These are phyloP conservation scores for Serendipita sp. DNA, from an alignment of 768 basidiomycete genomes.

Conservation along the genomic window DNA sequence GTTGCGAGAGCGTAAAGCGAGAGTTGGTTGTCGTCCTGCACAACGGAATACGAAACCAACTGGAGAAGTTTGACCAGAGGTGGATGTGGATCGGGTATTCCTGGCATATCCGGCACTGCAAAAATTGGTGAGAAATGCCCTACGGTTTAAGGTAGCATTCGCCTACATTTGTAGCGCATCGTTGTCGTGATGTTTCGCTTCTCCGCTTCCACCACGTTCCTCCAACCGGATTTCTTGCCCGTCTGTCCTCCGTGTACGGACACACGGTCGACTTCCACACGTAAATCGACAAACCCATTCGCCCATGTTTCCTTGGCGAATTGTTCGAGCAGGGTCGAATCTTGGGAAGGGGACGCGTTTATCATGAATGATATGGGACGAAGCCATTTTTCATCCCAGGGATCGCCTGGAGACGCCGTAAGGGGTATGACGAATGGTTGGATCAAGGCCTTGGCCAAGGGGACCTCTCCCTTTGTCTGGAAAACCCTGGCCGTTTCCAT, in stretches of 20 bases:
- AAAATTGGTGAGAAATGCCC: not conserved
- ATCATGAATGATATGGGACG: constrained; percentile 35
- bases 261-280: constrained; percentile 27
- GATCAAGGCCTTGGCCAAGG: not conserved
- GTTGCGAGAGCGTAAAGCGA: constrained; percentile 33
- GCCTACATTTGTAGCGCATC: constrained; percentile 27
- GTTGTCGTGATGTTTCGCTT: constrained; percentile 30
- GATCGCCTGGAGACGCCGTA: constrained; percentile 9
- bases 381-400: constrained; percentile 40
- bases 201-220: constrained; percentile 22
- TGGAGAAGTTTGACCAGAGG: constrained; percentile 39
- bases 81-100: constrained; percentile 41
- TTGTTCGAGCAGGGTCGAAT: constrained; percentile 29
- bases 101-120: constrained; percentile 35
- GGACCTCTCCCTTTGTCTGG: not conserved
- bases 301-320: constrained; percentile 48
- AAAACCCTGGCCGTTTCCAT: not conserved
- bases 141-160: constrained; percentile 23
- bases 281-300: constrained; percentile 30
- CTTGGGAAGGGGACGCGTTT: constrained; percentile 35
- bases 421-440: not conserved
- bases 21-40: constrained; percentile 29
- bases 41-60: constrained; percentile 43
- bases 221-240: constrained; percentile 30
- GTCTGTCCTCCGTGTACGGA: constrained; percentile 33